Evolutionary conservation across 2,329 filamentous ascomycete genomes (phyloP).

Genomic region (Graphilbum ipis-grandicollis): DNA sequence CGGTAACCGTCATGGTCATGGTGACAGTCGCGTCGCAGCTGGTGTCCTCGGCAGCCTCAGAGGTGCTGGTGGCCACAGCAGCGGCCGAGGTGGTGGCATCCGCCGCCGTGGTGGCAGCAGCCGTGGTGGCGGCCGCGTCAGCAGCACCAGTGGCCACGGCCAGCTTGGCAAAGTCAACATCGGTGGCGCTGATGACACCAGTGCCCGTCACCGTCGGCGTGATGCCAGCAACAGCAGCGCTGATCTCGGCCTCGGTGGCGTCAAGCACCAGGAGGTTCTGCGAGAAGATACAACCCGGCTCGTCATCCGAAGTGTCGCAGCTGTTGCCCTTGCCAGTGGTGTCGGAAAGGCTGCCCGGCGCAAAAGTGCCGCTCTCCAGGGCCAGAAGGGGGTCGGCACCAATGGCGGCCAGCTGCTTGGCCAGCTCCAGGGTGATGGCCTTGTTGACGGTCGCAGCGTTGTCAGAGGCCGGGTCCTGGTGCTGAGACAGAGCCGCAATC

Average conservation of each 20-base stretch:
- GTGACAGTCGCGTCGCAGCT: background rate
- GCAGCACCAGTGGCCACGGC: conserved; percentile 9
- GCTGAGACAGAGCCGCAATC: conserved; percentile 44
- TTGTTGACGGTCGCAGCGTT: conserved; percentile 35
- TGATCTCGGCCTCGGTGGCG: conserved; percentile 33
- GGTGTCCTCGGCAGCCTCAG: background rate
- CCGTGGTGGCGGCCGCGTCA: conserved; percentile 5
- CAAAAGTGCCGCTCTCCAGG: conserved; percentile 45
- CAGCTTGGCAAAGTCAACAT: conserved; percentile 9
- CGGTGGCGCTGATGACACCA: conserved; percentile 10
- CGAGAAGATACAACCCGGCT: conserved; percentile 36
- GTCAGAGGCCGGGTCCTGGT: conserved; percentile 51
- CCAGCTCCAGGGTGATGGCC: conserved; percentile 39
- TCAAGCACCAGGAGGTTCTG: conserved; percentile 37
- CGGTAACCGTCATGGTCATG: conserved; percentile 8
- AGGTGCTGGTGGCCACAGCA: background rate
- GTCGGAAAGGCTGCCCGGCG: conserved; percentile 30
- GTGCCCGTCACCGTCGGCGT: conserved; percentile 10
- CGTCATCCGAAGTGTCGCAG: conserved; percentile 30
- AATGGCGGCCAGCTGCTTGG: conserved; percentile 39
- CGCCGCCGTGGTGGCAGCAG: background rate
- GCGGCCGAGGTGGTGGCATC: conserved; percentile 4
- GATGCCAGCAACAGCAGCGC: conserved; percentile 27
- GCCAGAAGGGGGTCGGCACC: conserved; percentile 46
- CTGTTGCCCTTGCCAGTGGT: conserved; percentile 29